A percentile compares a stretch with the other conserved stretches of the same genome.
Conservation (phyloP, 345 rosid species). For the Anastatica hierochuntica region DNA sequence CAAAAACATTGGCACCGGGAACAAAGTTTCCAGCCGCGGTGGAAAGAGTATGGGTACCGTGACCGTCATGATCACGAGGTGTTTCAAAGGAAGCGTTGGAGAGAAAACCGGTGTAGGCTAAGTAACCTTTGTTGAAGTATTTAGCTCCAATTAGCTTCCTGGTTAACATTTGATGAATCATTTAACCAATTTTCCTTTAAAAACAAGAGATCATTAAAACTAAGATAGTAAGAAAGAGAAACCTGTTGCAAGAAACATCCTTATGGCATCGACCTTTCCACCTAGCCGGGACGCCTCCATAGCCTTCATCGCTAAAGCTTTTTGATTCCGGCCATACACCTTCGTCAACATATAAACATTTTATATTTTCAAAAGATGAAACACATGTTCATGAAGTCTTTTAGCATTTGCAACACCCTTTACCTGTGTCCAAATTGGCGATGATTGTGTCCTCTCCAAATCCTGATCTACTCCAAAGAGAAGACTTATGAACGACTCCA, state of each 20-base stretch:
- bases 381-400: too few relatives aligned
- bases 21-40: constrained; percentile 55
- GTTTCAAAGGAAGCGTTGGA: constrained; percentile 24
- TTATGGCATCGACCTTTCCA: constrained; percentile 47
- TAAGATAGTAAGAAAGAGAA: not conserved
- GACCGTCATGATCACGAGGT: constrained; percentile 37
- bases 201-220: too few relatives aligned
- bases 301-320: constrained; percentile 50
- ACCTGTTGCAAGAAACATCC: constrained; percentile 51
- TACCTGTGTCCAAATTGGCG: constrained; percentile 54
- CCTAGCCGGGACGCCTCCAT: constrained; percentile 40
- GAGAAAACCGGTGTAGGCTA: constrained; percentile 15
- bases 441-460: constrained; percentile 50
- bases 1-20: constrained; percentile 32
- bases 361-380: too few relatives aligned
- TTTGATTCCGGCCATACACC: constrained; percentile 66
- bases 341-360: constrained; percentile 3
- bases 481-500: constrained; percentile 26
- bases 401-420: too few relatives aligned
- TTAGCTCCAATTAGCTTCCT: constrained; percentile 63
- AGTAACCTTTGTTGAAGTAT: constrained; percentile 54
- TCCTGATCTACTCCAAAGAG: constrained; percentile 38
- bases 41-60: constrained; percentile 56
- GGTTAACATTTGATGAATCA: too few relatives aligned
- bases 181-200: too few relatives aligned